Conservation (phyloP, 176 grass and related monocot genomes). For the Eremochloa ophiuroides region DNA sequence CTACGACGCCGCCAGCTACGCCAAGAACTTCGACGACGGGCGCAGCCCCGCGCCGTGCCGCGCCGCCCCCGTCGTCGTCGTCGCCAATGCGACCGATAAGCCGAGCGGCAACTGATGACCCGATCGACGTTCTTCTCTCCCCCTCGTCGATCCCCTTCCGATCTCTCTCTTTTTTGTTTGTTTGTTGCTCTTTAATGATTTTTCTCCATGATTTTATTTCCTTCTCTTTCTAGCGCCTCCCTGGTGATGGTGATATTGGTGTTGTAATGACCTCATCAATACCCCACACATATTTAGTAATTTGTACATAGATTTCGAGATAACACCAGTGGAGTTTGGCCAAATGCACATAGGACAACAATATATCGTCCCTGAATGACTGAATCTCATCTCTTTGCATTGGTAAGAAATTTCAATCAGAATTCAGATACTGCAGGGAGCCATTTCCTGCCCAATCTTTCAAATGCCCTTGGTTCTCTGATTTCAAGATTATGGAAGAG, state of each 20-base stretch:
- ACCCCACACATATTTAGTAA: background rate
- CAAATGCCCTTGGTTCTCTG: background rate
- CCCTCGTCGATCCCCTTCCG: background rate
- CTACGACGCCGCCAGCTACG: conserved; percentile 90
- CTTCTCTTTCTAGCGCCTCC: background rate
- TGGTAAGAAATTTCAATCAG: background rate
- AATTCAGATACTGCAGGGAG: background rate
- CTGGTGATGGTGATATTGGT: conserved; percentile 15
- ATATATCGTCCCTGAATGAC: background rate
- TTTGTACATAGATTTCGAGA: conserved; percentile 40
- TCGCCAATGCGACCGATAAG: conserved; percentile 5
- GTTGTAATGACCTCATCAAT: conserved; percentile 10
- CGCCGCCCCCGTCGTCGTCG: background rate
- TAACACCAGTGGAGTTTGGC: conserved; percentile 12
- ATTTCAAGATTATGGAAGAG: background rate
- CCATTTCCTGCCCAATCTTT: background rate
- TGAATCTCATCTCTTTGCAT: background rate
- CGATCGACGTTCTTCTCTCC: background rate
- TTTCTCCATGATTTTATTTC: background rate
- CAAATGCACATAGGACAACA: too few species aligned
- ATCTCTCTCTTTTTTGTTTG: background rate
- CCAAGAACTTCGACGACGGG: conserved; percentile 95
- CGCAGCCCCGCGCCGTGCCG: conserved; percentile 8
- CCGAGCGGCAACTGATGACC: conserved; percentile 9
- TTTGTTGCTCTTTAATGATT: background rate